A percentile compares a stretch with the other conserved stretches of the same genome.
Conservation (phyloP, 257 asterid genomes). For the Linaria vulgaris region DNA sequence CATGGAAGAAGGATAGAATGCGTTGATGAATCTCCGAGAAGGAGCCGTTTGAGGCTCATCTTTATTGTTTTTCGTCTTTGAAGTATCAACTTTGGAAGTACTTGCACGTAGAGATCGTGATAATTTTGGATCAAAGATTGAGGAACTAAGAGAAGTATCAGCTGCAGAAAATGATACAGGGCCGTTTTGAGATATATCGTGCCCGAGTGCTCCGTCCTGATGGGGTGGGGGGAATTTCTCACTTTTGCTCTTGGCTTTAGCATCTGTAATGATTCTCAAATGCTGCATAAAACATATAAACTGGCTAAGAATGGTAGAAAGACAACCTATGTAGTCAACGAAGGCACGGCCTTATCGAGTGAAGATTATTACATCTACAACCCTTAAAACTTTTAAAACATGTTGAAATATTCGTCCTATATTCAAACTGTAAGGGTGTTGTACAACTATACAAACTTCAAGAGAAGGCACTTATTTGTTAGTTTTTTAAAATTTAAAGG, state of each 20-base stretch:
- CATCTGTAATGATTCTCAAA: conserved; percentile 58
- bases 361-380: no score
- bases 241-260: conserved; percentile 68
- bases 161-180: conserved; percentile 43
- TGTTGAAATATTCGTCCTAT: no score
- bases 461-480: no score
- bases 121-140: conserved; percentile 46
- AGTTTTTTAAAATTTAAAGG: no score
- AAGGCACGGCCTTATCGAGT: no score
- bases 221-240: conserved; percentile 97
- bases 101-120: conserved; percentile 40
- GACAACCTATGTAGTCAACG: no score
- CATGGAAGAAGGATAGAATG: conserved; percentile 59
- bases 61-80: conserved; percentile 42
- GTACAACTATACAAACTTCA: no score
- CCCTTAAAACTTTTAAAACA: no score
- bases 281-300: conserved; percentile 40
- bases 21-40: conserved; percentile 47
- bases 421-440: no score
- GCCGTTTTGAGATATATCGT: conserved; percentile 49
- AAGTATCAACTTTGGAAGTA: conserved; percentile 38
- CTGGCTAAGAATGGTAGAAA: no score
- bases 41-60: conserved; percentile 57
- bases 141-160: conserved; percentile 43
- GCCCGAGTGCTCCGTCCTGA: conserved; percentile 74